These are phyloP conservation scores for Corylus heterophylla DNA, from an alignment of 306 rosid genomes.

Conservation along the genomic window DNA sequence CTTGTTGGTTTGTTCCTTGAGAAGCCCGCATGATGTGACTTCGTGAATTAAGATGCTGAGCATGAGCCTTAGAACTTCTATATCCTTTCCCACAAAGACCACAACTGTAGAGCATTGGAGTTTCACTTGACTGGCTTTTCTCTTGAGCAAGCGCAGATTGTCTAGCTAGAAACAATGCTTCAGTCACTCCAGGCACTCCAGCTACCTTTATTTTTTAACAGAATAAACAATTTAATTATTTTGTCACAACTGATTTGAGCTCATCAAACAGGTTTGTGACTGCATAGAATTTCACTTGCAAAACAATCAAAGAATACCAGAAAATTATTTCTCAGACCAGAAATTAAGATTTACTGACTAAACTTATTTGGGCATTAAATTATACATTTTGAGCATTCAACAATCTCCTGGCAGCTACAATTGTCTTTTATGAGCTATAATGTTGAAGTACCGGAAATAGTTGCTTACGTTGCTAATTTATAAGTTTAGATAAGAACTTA, in stretches of 20 bases:
- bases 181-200: conserved; percentile 97
- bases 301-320: background rate
- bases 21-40: conserved; percentile 61
- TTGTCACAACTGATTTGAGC: conserved; percentile 13
- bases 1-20: conserved; percentile 53
- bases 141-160: conserved; percentile 74
- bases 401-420: background rate
- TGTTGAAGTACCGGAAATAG: background rate
- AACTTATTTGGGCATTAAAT: background rate
- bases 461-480: background rate
- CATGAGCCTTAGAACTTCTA: conserved; percentile 83
- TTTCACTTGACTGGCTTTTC: conserved; percentile 57
- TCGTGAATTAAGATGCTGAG: conserved; percentile 84
- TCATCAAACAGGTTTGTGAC: background rate
- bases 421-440: background rate
- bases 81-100: conserved; percentile 87
- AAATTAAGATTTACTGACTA: background rate
- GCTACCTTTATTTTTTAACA: conserved; percentile 54
- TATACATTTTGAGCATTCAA: background rate
- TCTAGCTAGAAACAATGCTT: conserved; percentile 71
- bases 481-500: background rate
- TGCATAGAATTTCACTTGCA: background rate
- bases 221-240: background rate
- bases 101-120: conserved; percentile 88
- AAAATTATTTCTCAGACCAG: background rate